phyloP scores from a whole-genome alignment of 176 grass and related monocot species.

The Typha latifolia region DNA sequence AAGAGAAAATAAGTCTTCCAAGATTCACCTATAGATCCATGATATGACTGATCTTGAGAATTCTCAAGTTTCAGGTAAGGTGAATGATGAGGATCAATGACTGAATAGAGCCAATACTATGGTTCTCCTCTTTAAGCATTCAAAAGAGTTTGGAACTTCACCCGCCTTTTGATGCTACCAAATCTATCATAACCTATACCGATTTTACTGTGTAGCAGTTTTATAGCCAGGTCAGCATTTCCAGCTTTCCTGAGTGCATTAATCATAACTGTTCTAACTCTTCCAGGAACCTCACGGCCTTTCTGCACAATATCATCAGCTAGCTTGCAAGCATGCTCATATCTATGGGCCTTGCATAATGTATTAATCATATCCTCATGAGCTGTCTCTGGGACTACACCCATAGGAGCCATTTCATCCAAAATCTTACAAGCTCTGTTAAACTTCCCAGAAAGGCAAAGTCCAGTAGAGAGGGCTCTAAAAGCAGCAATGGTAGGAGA shows the following conservation, averaged over 20 bases:
- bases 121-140: not conserved
- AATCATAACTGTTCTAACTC: slow-evolving; percentile 84
- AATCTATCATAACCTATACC: slow-evolving; percentile 88
- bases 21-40: not conserved
- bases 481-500: slow-evolving; percentile 65
- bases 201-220: slow-evolving; percentile 79
- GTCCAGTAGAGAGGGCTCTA: slow-evolving; percentile 57
- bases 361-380: slow-evolving; percentile 93
- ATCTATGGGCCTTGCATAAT: slow-evolving; percentile 62
- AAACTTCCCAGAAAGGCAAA: slow-evolving; percentile 85
- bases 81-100: not conserved
- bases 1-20: not conserved
- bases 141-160: slow-evolving; percentile 78
- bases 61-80: not conserved
- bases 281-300: slow-evolving; percentile 71
- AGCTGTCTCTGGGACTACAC: slow-evolving; percentile 66
- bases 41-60: not conserved
- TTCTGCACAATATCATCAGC: slow-evolving; percentile 81
- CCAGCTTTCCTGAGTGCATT: slow-evolving; percentile 84
- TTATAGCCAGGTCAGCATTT: slow-evolving; percentile 75
- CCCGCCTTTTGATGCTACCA: slow-evolving; percentile 83
- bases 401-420: slow-evolving; percentile 83
- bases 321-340: slow-evolving; percentile 86
- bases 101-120: not conserved
- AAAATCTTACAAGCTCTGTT: slow-evolving; percentile 72